Evolutionary conservation across 75 land plant species (phyloP), one percentile per base, ranked within the genome.

Genomic region (Pinus taeda): DNA sequence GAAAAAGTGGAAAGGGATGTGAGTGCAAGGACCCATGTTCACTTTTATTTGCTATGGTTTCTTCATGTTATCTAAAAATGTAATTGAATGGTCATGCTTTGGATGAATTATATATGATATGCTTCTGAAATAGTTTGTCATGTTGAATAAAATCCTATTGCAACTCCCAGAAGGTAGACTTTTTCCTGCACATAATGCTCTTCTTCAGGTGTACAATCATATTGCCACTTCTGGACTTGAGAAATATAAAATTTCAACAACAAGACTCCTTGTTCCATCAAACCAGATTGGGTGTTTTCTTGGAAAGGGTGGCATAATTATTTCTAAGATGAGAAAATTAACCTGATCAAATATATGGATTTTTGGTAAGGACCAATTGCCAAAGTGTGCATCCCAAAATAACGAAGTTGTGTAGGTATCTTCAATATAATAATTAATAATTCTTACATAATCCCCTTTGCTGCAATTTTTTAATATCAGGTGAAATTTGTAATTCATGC

Each of bases 261-360:
- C 87, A 3, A 88, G 84, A 76, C 77, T 94, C 39, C 85, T 94
- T 78, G 97, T 94, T 6, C 75, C 90, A 12, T 86, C 95, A 61
- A 87, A 77, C 72, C 94, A 94, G 97, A 26, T 26, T 26, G 26
- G 26, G 26, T 26, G 26, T 26, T 26, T 26, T 26, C 26, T 26
- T 26, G 26, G 97, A 11, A 94, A 88, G 76, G 95, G 95, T 76
- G 97, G 97, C 45, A 26, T 84, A 22, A 77, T 94, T 62, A 90
- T 94, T 22, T 74, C 88, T 56, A 95, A 94, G 73, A 94, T 94
- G 95, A 88, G 97, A 0, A 26, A 26, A 26, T 26, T 26, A 26
- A 26, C 26, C 0, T 26, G 26, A 26, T 26, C 26, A 26, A 26
- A 26, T 26, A 26, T 26, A 26, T 26, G 26, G 26, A 26, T 26